Evolutionary conservation across 768 basidiomycete species (phyloP).

Genomic region (Hygrocybe coccinea): DNA sequence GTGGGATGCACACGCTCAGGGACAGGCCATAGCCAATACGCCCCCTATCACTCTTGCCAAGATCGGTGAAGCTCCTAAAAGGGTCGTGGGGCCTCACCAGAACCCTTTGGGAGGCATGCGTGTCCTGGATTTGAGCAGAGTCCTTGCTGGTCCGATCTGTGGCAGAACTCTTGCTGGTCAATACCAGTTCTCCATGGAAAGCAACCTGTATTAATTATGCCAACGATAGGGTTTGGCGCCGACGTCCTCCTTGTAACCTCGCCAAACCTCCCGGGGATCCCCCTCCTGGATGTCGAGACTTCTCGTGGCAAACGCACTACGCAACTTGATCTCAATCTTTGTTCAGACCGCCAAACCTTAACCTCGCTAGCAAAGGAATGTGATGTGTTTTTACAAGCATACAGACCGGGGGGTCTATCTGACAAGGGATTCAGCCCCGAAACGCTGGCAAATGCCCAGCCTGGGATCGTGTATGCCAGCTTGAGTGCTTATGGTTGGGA

Average conservation of each 20-base stretch:
- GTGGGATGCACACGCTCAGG: conserved; percentile 51
- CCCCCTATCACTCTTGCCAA: conserved; percentile 43
- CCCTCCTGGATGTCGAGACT: conserved; percentile 51
- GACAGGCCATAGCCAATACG: conserved; percentile 32
- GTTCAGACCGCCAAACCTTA: conserved; percentile 31
- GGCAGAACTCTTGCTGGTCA: conserved; percentile 54
- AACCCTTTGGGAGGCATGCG: conserved; percentile 45
- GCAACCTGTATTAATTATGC: not conserved
- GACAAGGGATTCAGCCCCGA: conserved; percentile 45
- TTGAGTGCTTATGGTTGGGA: conserved; percentile 55
- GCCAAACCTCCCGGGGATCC: conserved; percentile 47
- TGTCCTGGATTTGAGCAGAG: conserved; percentile 55
- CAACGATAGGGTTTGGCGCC: conserved; percentile 46
- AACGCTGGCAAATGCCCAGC: conserved; percentile 34
- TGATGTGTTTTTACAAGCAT: conserved; percentile 60
- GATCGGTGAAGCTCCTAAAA: conserved; percentile 45
- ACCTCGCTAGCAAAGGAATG: conserved; percentile 34
- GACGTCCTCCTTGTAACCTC: conserved; percentile 55
- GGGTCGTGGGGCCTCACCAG: conserved; percentile 9
- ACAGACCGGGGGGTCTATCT: conserved; percentile 48
- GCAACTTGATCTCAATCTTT: conserved; percentile 42
- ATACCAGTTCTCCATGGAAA: not conserved
- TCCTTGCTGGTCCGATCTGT: conserved; percentile 54
- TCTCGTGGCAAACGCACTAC: conserved; percentile 61
- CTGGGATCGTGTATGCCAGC: conserved; percentile 52